Evolutionary conservation across 2,329 filamentous ascomycete genomes (phyloP), one percentile per base, ranked within the genome.

Genomic region (Ascochyta viciae-villosae): DNA sequence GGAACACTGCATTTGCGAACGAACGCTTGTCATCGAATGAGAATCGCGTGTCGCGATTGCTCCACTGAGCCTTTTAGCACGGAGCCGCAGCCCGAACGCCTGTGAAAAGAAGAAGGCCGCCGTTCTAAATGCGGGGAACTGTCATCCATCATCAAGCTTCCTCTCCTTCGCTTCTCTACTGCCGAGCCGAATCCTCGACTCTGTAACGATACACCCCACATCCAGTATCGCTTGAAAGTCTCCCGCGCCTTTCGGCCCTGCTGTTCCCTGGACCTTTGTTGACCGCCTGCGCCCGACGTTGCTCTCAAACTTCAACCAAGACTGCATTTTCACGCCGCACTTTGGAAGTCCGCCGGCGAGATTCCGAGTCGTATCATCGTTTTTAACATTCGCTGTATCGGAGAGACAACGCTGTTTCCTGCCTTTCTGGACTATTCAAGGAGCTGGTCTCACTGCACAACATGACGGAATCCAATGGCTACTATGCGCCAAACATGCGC

Each of bases 401-500:
- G 50, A 50, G 58, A 58, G 37, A 50, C 58, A 29, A 44, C 52
- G 48, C 56, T 47, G 53, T 64, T 61, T 61, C 54, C 53, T 39
- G 61, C 42, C 48, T 60, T 52, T 58, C 43, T 56, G 55, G 55
- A 54, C 47, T 46, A 47, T 52, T 22, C 52, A 57, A 55, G 51
- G 65, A 70, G 67, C 70, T 71, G 62, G 64, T 61, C 70, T 69
- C 63, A 59, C 57, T 58, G 38, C 46, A 46, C 57, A 62, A 49
- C 62, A 71, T 70, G 68, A 64, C 73, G 40, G 71, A 67, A 43
- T 61, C 70, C 62, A 76, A 77, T 68, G 74, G 74, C 63, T 68
- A 70, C 50, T 75, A 68, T 61, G 64, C 67, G 64, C 73, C 74
- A 12, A 72, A 76, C 40, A 75, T 77, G 74, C 74, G 74, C 64